Conservation (phyloP, 139 green algal genomes). For the Dunaliella sp. region DNA sequence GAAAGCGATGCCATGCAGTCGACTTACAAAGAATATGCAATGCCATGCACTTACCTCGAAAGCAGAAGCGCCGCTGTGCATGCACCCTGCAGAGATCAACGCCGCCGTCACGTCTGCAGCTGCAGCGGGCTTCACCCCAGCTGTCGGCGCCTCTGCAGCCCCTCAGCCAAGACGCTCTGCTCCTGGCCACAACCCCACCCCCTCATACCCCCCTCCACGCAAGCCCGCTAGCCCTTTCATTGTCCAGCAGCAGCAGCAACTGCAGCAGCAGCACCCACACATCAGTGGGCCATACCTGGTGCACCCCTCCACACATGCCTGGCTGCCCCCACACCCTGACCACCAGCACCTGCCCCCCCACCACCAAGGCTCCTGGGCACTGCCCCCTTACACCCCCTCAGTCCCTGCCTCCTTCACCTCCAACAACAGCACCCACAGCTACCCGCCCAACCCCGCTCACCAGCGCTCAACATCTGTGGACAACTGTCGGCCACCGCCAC, state of each 20-base stretch:
- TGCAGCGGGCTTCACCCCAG: neutral
- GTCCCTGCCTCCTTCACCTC: neutral
- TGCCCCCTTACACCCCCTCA: neutral
- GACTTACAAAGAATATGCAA: too few species aligned
- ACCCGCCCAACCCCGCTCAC: too few species aligned
- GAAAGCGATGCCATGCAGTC: too few species aligned
- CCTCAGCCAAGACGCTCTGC: neutral
- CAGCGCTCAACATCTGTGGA: too few species aligned
- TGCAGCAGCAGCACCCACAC: neutral
- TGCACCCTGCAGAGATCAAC: neutral
- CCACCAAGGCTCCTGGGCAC: neutral
- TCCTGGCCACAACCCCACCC: neutral
- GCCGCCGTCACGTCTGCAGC: neutral
- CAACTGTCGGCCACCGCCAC: too few species aligned
- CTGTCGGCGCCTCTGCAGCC: neutral
- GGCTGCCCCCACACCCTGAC: neutral
- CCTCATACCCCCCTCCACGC: neutral
- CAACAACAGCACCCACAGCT: neutral
- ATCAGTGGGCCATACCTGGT: too few species aligned
- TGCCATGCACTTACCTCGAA: too few species aligned
- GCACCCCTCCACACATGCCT: neutral
- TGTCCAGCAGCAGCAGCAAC: neutral
- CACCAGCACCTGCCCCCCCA: neutral
- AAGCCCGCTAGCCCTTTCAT: neutral
- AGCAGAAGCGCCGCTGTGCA: too few species aligned